These are phyloP conservation scores for Ophiosphaerella herpotricha DNA, from an alignment of 2,329 filamentous ascomycete species.

Conservation along the genomic window DNA sequence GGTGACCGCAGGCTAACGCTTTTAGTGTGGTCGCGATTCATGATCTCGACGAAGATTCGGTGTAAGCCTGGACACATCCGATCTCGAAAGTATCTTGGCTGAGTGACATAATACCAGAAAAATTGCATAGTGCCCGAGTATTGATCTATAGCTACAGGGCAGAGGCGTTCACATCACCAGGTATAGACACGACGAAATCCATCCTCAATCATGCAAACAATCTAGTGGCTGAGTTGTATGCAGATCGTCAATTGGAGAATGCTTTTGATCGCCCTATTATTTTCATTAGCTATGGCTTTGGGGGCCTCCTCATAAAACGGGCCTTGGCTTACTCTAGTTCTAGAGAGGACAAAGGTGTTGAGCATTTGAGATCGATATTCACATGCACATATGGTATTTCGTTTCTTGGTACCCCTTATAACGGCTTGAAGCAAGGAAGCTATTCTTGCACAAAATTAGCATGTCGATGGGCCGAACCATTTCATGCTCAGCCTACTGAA, in stretches of 20 bases:
- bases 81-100: conserved; percentile 37
- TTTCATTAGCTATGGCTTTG: conserved; percentile 75
- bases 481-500: conserved; percentile 19
- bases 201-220: conserved; percentile 34
- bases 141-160: conserved; percentile 34
- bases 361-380: conserved; percentile 70
- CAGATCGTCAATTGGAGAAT: conserved; percentile 52
- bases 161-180: conserved; percentile 19
- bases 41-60: conserved; percentile 36
- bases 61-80: conserved; percentile 39
- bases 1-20: conserved; percentile 5
- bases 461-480: conserved; percentile 13
- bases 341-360: conserved; percentile 62
- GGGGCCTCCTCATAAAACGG: conserved; percentile 73
- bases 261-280: conserved; percentile 69
- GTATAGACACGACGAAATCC: conserved; percentile 18
- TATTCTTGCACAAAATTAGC: conserved; percentile 6
- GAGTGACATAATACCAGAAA: conserved; percentile 33
- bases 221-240: conserved; percentile 44
- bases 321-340: conserved; percentile 70
- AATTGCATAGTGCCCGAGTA: conserved; percentile 23
- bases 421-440: conserved; percentile 17
- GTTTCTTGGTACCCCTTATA: conserved; percentile 25
- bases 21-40: conserved; percentile 46
- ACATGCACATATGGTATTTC: conserved; percentile 68